Base-by-base conservation (phyloP, 2,329 filamentous ascomycete species). In the Exophiala calicioides region DNA sequence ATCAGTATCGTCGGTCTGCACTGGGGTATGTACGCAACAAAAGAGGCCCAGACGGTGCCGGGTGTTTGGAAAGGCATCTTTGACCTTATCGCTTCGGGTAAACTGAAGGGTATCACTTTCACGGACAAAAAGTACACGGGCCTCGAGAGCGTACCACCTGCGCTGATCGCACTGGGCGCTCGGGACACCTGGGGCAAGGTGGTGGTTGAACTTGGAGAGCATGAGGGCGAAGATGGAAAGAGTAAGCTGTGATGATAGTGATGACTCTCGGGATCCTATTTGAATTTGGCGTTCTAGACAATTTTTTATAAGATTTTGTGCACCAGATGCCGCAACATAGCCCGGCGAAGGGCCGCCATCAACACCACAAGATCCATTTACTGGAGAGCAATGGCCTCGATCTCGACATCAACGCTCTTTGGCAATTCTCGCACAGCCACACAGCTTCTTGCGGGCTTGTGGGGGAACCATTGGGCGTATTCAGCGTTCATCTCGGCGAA, bases 161-260 rank as follows among this genome's bases (percentile, higher is more conserved):
- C 90, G 1, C 67, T 97, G 60, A 75, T 84, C 60, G 86, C 86
- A 2, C 69, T 97, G 44, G 90, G 88, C 1, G 81, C 81, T 1
- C 76, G 91, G 50, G 87, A 86, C 39, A 95, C 90, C 1, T 97
- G 91, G 91, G 91, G 91, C 0, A 97, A 97, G 76, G 91, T 97
- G 1, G 88, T 96, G 1, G 84, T 96, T 15, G 88, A 88, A 69
- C 75, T 97, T 31, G 83, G 85, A 1, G 86, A 90, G 58, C 76
- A 81, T 3, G 85, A 89, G 62, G 75, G 79, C 33, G 77, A 74
- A 5, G 72, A 75, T 53, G 43, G 46, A 8, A 48, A 31, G 60
- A 69, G 66, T 54, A 65, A 66, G 58, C 54, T 71, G 39, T 71
- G 52, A 59, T 43, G 16, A 8, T 6, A 15, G 12, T 27, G 24